These are phyloP conservation scores for Alternaria viburni DNA, from an alignment of 2,329 filamentous ascomycete genomes.

Conservation along the genomic window DNA sequence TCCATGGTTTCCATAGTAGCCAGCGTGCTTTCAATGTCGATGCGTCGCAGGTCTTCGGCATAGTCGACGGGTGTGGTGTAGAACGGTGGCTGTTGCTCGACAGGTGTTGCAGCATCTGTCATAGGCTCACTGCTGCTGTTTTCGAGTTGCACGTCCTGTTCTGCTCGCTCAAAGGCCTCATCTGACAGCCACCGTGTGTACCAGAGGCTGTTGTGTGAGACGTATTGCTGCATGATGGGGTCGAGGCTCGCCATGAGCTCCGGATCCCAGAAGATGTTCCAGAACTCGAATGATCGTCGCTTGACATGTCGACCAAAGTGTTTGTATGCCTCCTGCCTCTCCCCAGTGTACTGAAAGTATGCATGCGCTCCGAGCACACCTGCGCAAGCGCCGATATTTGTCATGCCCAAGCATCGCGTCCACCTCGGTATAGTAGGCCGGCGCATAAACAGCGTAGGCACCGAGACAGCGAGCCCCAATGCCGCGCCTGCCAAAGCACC, in stretches of 20 bases:
- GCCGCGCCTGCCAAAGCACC: slow-evolving; percentile 31
- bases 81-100: slow-evolving; percentile 16
- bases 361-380: slow-evolving; percentile 30
- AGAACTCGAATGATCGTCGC: slow-evolving; percentile 31
- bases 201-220: slow-evolving; percentile 34
- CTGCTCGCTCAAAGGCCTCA: slow-evolving; percentile 21
- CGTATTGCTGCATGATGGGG: slow-evolving; percentile 33
- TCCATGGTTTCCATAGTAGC: slow-evolving; percentile 19
- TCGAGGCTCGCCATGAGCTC: slow-evolving; percentile 31
- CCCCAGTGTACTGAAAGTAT: slow-evolving; percentile 37
- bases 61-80: slow-evolving; percentile 31
- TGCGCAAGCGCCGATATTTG: slow-evolving; percentile 31
- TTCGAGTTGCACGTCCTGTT: slow-evolving; percentile 5
- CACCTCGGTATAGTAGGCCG: slow-evolving; percentile 28
- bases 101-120: not conserved
- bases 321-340: slow-evolving; percentile 31
- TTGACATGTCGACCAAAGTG: slow-evolving; percentile 21
- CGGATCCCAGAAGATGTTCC: slow-evolving; percentile 34
- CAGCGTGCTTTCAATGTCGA: slow-evolving; percentile 18
- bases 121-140: not conserved
- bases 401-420: slow-evolving; percentile 32
- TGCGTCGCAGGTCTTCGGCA: slow-evolving; percentile 20
- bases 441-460: slow-evolving; percentile 30
- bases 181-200: slow-evolving; percentile 29
- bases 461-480: slow-evolving; percentile 27